phyloP scores from a whole-genome alignment of 495 filamentous ascomycete species.

The Umbilicaria muhlenbergii region DNA sequence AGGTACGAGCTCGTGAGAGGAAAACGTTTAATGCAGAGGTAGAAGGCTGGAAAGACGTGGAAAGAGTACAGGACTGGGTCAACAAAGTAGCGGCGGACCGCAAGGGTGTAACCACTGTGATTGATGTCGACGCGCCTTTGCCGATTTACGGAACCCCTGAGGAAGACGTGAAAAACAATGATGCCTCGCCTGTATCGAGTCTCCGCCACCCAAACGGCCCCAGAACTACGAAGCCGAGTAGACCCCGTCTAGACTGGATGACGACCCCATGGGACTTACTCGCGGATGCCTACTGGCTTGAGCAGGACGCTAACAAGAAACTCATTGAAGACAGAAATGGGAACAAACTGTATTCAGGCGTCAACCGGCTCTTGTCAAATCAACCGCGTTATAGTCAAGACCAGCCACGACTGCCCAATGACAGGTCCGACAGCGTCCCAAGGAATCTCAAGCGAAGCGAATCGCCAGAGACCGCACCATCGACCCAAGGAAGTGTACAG shows the following conservation, averaged over 20 bases:
- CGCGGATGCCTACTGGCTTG: slow-evolving; percentile 73
- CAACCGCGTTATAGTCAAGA: too few species aligned
- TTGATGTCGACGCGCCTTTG: slow-evolving; percentile 4
- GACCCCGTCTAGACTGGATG: slow-evolving; percentile 65
- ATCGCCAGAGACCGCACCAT: too few species aligned
- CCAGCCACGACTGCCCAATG: neutral
- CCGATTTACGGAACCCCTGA: slow-evolving; percentile 10
- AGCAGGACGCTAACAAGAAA: slow-evolving; percentile 57
- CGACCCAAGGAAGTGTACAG: too few species aligned
- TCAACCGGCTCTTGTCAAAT: too few species aligned
- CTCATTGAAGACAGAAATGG: slow-evolving; percentile 62
- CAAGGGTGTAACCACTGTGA: slow-evolving; percentile 11
- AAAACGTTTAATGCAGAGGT: slow-evolving; percentile 50
- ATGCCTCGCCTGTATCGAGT: slow-evolving; percentile 23
- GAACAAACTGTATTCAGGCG: slow-evolving; percentile 29
- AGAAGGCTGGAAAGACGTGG: slow-evolving; percentile 62
- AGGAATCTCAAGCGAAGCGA: too few species aligned
- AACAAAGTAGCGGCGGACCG: slow-evolving; percentile 43
- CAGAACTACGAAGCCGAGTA: slow-evolving; percentile 34
- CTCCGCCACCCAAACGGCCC: slow-evolving; percentile 20
- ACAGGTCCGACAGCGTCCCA: slow-evolving; percentile 1
- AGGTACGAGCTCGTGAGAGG: slow-evolving; percentile 58
- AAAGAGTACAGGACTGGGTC: slow-evolving; percentile 57
- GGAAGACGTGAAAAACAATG: slow-evolving; percentile 8
- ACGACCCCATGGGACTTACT: slow-evolving; percentile 65